Evolutionary conservation across 305 asterid species (phyloP), one percentile per base, ranked within the genome.

Genomic region (Fraxinus latifolia): DNA sequence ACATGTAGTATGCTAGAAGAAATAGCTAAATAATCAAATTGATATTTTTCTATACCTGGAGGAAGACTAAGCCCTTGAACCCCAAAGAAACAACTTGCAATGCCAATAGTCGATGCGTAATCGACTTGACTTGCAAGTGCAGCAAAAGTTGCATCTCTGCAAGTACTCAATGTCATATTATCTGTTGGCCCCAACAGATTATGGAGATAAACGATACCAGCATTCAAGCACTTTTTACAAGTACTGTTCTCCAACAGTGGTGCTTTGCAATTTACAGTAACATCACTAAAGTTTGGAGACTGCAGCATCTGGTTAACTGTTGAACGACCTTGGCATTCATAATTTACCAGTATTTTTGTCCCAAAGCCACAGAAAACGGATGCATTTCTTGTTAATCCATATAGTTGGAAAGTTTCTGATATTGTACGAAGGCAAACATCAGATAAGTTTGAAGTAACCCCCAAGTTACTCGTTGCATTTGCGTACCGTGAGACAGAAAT

Each of bases 71-170:
- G 93, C 81, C 90, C 93, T 85, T 81, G 91, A 81, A 94, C 93
- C 83, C 98, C 97, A 83, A 96, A 96, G 89, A 93, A 96, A 87
- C 99, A 96, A 86, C 91, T 81, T 0, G 97, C 98, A 50, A 94
- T 83, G 70, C 90, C 89, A 75, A 90, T 77, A 32, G 91, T 89
- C 29, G 97, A 88, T 8, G 47, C 79, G 65, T 91, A 86, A 89
- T 91, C 97, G 77, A 91, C 90, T 87, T 79, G 94, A 91, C 98
- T 94, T 34, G 97, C 93, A 86, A 94, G 88, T 42, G 98, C 90
- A 70, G 87, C 94, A 89, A 93, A 96, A 32, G 98, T 86, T 67
- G 98, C 98, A 91, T 94, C 99, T 83, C 99, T 87, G 84, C 99
- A 96, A 74, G 92, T 96, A 79, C 96, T 96, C 89, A 96, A 85